phyloP scores from a whole-genome alignment of 164 flowering plant genomes.

The Magnolia sinica region DNA sequence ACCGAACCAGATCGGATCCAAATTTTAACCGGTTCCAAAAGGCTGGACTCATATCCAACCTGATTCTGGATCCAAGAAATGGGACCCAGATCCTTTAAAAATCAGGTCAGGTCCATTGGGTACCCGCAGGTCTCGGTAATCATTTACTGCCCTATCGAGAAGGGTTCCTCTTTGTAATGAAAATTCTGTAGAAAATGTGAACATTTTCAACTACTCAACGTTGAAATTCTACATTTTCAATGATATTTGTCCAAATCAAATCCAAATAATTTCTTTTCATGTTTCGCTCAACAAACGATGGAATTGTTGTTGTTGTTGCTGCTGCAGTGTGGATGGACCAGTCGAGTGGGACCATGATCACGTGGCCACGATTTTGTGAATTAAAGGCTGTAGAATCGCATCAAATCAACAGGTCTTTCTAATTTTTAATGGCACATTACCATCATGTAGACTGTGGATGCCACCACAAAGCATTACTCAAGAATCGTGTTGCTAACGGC shows the following conservation, averaged over 20 bases:
- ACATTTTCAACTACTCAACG: not conserved
- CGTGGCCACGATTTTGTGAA: too few species aligned
- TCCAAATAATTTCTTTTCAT: not conserved
- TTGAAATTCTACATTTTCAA: not conserved
- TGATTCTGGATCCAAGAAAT: too few species aligned
- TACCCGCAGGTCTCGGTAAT: too few species aligned
- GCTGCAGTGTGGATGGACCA: not conserved
- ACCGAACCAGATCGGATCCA: too few species aligned
- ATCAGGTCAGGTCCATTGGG: too few species aligned
- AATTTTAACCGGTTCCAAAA: too few species aligned
- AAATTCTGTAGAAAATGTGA: not conserved
- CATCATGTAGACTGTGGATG: too few species aligned
- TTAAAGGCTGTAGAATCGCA: not conserved
- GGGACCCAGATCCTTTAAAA: too few species aligned
- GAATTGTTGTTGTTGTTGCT: not conserved
- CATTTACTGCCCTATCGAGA: too few species aligned
- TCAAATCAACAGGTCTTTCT: not conserved
- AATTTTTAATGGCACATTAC: not conserved
- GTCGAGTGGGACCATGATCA: not conserved
- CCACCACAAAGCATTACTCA: not conserved
- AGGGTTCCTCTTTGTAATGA: too few species aligned
- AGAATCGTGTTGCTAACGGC: not conserved
- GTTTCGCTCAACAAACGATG: not conserved
- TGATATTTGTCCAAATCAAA: not conserved
- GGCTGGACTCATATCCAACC: too few species aligned